Conservation (phyloP, 768 basidiomycete genomes). For the Rhizopogon roseolus region DNA sequence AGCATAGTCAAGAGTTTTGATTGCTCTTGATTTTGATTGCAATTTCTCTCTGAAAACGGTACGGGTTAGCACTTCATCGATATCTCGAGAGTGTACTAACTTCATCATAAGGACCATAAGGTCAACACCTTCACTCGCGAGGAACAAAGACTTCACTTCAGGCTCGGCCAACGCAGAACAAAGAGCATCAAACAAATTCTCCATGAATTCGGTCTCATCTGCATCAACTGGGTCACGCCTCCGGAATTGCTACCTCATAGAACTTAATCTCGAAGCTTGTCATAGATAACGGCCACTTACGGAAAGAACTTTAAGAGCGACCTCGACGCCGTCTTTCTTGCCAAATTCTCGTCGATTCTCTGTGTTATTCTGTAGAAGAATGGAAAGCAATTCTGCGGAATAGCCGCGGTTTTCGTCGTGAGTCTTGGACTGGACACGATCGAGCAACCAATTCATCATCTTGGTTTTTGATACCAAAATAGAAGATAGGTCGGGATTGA, state of each 20-base stretch:
- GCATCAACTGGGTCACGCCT: conserved; percentile 76
- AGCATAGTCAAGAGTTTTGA: conserved; percentile 90
- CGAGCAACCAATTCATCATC: conserved; percentile 74
- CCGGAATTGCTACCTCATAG: conserved; percentile 69
- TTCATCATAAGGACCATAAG: conserved; percentile 99
- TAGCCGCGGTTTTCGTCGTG: conserved; percentile 93
- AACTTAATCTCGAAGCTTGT: conserved; percentile 7
- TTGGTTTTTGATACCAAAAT: conserved; percentile 71
- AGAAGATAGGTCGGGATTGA: conserved; percentile 72
- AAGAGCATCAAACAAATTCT: conserved; percentile 87
- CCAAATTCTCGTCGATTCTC: conserved; percentile 66
- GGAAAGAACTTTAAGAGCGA: conserved; percentile 68
- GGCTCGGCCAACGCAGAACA: conserved; percentile 83
- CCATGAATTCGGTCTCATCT: conserved; percentile 97
- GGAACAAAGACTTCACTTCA: conserved; percentile 73
- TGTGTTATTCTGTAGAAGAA: conserved; percentile 73
- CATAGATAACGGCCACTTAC: conserved; percentile 42
- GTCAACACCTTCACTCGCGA: conserved; percentile 91
- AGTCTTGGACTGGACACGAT: conserved; percentile 62
- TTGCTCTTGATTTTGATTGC: conserved; percentile 74
- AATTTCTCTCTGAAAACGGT: conserved; percentile 62
- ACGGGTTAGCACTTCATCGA: conserved; percentile 5
- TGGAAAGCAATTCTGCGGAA: conserved; percentile 89
- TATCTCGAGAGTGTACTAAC: conserved; percentile 38
- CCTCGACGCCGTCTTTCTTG: conserved; percentile 76